Percentiles rank a stretch among this genome's conserved stretches.
These are phyloP conservation scores for Aspergillus sp. DNA, from an alignment of 2,329 filamentous ascomycete genomes.

Conservation along the genomic window DNA sequence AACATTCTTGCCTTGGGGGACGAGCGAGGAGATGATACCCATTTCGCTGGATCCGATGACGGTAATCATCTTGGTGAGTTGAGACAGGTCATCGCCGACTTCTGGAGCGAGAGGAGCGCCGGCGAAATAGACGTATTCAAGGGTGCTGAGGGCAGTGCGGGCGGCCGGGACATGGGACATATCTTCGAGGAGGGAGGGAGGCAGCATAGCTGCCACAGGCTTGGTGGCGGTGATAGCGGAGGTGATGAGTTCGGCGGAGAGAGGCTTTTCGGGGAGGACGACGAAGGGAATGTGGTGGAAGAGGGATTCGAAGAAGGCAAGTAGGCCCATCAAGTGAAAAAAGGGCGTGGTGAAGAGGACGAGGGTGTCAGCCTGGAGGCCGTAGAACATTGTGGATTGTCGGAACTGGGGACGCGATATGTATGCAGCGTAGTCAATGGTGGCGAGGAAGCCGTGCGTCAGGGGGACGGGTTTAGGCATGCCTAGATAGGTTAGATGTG, in stretches of 20 bases:
- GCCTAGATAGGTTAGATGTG: not conserved
- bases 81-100: constrained; percentile 9
- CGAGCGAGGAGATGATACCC: constrained; percentile 16
- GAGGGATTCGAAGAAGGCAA: constrained; percentile 12
- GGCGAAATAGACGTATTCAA: constrained; percentile 20
- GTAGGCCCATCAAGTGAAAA: constrained; percentile 27
- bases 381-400: constrained; percentile 6
- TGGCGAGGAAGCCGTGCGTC: constrained; percentile 22
- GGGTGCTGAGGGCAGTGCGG: constrained; percentile 11
- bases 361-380: constrained; percentile 6
- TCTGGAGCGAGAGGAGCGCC: constrained; percentile 17
- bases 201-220: constrained; percentile 19
- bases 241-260: constrained; percentile 19
- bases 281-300: constrained; percentile 18
- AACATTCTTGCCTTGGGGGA: constrained; percentile 23
- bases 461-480: constrained; percentile 25
- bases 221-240: constrained; percentile 12
- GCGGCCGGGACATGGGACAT: constrained; percentile 17
- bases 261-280: constrained; percentile 23
- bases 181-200: constrained; percentile 24
- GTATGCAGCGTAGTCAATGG: constrained; percentile 8
- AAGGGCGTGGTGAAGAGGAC: constrained; percentile 21
- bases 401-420: not conserved
- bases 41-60: constrained; percentile 21
- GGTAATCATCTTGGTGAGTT: constrained; percentile 7